phyloP scores from a whole-genome alignment of 2,329 filamentous ascomycete species.

The Fusarium sp. region DNA sequence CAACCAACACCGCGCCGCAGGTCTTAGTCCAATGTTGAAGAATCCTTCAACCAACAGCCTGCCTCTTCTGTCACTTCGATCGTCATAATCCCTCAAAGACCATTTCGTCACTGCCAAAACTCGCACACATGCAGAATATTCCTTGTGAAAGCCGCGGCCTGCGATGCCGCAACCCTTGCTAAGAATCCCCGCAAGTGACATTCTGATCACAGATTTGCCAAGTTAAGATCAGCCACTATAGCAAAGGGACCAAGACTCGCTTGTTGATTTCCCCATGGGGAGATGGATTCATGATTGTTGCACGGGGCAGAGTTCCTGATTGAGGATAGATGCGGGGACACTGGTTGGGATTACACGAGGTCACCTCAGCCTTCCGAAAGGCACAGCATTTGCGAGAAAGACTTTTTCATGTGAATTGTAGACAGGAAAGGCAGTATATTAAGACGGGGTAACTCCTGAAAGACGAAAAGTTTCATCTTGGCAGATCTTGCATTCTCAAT shows the following conservation, averaged over 20 bases:
- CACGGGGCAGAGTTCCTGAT: constrained; percentile 33
- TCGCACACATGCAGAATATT: constrained; percentile 21
- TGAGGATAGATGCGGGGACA: constrained; percentile 40
- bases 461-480: constrained; percentile 8
- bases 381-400: not conserved
- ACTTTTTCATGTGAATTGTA: constrained; percentile 35
- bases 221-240: constrained; percentile 22
- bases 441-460: constrained; percentile 14
- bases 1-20: not conserved
- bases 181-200: constrained; percentile 8
- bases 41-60: constrained; percentile 6
- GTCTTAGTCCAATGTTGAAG: not conserved
- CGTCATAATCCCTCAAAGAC: constrained; percentile 12
- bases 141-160: constrained; percentile 32
- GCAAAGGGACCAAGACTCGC: constrained; percentile 24
- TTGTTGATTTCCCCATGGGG: constrained; percentile 35
- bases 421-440: constrained; percentile 24
- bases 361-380: constrained; percentile 30
- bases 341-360: constrained; percentile 35
- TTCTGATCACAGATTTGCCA: constrained; percentile 26
- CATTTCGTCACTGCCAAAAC: not conserved
- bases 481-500: constrained; percentile 25
- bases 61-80: constrained; percentile 12
- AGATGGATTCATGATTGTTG: constrained; percentile 16
- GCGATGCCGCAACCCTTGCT: constrained; percentile 29